Evolutionary conservation across 2,329 filamentous ascomycete species (phyloP), one percentile per base, ranked within the genome.

Genomic region (Arthrobotrys megalospora): DNA sequence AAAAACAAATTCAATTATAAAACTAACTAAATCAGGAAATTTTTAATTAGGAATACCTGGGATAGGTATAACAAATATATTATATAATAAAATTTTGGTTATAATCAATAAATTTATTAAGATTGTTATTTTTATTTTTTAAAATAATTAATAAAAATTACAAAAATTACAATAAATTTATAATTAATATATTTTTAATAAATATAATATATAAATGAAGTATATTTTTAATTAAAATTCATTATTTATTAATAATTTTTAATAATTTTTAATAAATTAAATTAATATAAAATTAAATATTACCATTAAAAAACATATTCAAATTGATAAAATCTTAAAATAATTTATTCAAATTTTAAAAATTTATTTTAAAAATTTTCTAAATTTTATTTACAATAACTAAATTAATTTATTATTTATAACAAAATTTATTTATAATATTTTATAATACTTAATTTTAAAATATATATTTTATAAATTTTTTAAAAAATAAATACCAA

Each of bases 361-460:
- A 24, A 10, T 62, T 38, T 38, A 38, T 38, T 32, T 62, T 38
- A 36, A 19, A 38, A 38, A 34, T 62, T 32, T 62, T 38, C 11
- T 62, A 14, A 45, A 45, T 45, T 45, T 36, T 62, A 14, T 62
- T 62, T 32, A 62, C 7, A 62, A 62, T 38, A 38, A 62, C n/a
- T 34, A 6, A n/a, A 45, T 45, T 10, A 14, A 2, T n/a, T n/a
- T n/a, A n/a, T n/a, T n/a, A n/a, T n/a, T n/a, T n/a, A n/a, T n/a
- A n/a, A 62, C 34, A 10, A 34, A 32, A 62, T 12, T 12, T 38
- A 38, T 62, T 3, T 38, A 38, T 34, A 34, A 38, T 62, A 38
- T 32, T 62, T 34, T 24, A 45, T 12, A 16, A 34, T 12, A 62
- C 2, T 14, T 14, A 14, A 45, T n/a, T n/a, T 8, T 8, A 11